A percentile compares a stretch with the other conserved stretches of the same genome.
Conservation (phyloP, 1,284 basidiomycete species). For the Puccinia novopanici region DNA sequence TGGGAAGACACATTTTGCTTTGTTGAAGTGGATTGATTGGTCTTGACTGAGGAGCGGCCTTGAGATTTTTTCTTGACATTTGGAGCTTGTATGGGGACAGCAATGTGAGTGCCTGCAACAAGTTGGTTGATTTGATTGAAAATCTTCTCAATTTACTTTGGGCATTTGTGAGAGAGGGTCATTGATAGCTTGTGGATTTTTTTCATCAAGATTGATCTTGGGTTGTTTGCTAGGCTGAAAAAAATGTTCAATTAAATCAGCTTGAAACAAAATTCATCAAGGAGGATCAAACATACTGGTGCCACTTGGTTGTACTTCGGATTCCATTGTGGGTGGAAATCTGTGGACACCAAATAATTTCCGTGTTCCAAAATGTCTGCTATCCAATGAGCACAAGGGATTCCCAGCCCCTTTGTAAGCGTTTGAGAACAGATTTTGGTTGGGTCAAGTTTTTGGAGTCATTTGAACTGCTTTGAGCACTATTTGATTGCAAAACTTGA, state of each 20-base stretch:
- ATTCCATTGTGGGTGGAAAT: conserved; percentile 7
- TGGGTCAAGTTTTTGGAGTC: background rate
- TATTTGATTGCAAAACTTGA: conserved; percentile 2
- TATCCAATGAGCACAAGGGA: too few relatives aligned
- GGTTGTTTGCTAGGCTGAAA: background rate
- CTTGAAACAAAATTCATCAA: background rate
- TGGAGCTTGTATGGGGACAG: background rate
- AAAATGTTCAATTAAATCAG: background rate
- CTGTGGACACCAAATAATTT: background rate
- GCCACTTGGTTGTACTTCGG: background rate
- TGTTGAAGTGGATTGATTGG: background rate
- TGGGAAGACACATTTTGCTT: background rate
- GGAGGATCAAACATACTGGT: too few relatives aligned
- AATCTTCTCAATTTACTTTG: background rate
- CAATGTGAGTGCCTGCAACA: background rate
- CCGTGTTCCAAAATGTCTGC: background rate
- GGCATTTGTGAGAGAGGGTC: background rate
- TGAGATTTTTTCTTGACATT: background rate
- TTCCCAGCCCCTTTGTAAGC: background rate
- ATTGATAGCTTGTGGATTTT: background rate
- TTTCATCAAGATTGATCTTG: background rate
- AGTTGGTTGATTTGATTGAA: background rate
- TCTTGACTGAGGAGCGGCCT: background rate
- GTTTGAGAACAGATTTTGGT: conserved; percentile 2
- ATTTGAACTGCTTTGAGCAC: background rate